phyloP scores from a whole-genome alignment of 148 eudicot species.

The Persicaria tinctoria region DNA sequence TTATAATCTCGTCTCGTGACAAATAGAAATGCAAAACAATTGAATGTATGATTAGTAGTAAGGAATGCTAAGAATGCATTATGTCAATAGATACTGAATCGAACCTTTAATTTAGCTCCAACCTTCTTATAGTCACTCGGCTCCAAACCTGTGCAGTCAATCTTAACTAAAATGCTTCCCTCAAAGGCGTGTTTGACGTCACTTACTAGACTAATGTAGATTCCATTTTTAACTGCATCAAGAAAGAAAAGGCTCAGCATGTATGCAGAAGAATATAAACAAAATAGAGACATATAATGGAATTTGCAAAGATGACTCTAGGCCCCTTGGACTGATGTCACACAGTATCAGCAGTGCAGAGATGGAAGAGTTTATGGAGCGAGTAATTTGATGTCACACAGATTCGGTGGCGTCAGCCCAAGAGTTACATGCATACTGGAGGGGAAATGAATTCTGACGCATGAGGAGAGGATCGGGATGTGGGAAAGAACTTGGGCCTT shows the following conservation, averaged over 20 bases:
- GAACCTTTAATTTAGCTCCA: conserved; percentile 91
- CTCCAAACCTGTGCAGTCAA: conserved; percentile 73
- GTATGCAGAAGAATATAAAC: neutral
- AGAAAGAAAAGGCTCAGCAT: neutral
- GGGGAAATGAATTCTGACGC: no score
- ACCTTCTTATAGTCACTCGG: conserved; percentile 89
- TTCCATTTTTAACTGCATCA: conserved; percentile 78
- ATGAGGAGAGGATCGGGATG: no score
- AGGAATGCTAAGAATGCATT: neutral
- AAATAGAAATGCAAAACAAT: neutral
- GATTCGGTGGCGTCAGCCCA: no score
- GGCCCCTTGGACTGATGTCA: no score
- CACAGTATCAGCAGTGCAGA: no score
- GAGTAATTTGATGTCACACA: no score
- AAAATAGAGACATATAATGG: neutral
- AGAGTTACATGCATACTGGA: no score
- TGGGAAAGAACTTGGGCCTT: no score
- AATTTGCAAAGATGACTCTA: no score
- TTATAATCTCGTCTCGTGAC: neutral
- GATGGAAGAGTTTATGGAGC: no score
- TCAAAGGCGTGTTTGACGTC: conserved; percentile 89
- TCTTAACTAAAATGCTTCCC: conserved; percentile 69
- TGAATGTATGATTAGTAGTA: neutral
- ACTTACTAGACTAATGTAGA: conserved; percentile 57
- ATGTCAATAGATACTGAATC: conserved; percentile 3